Base-by-base conservation (phyloP, 768 basidiomycete genomes). In the Termitomyces sp. region DNA sequence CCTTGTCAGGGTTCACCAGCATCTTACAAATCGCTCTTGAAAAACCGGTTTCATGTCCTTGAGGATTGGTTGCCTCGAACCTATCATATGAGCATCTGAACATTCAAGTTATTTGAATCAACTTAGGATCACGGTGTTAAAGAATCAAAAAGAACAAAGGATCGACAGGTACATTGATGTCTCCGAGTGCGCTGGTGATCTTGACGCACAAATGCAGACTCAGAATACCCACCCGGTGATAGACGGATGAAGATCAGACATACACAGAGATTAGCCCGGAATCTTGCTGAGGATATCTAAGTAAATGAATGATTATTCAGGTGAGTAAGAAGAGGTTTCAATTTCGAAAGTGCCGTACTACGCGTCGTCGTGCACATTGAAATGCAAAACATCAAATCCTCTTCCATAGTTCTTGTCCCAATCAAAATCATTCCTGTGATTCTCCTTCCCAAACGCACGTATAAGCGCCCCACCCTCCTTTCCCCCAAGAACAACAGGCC, bases 361-460 rank as follows among this genome's bases (percentile, higher is more conserved):
- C 36, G 38, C 38, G 16, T 56, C 32, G 7, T 45, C 55, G 55
- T 56, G 55, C 18, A 56, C 40, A 56, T 56, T 35, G 44, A 86
- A 80, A 78, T 91, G 84, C 60, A 91, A 67, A 4, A 92, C 87
- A 69, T 92, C 87, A 59, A 77, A 91, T 2, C 90, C 91, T 46
- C 73, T 67, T 11, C 90, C 90, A 68, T 92, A 92, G 16, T 64
- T 74, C 28, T 58, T 73, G 4, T 87, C 81, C 91, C 91, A 91
- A 67, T 91, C 80, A 68, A 92, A 92, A 55, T 83, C 78, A 60
- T 80, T 85, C 62, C 79, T 74, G 46, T 88, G 84, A 63, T 92
- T 92, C 76, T 92, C 91, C 60, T 80, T 77, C 35, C 90, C 90
- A 76, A 92, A 92, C 18, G 84, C 88, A 28, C 70, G 69, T 15